phyloP scores from a whole-genome alignment of 306 rosid species.

The Biancaea sappan region DNA sequence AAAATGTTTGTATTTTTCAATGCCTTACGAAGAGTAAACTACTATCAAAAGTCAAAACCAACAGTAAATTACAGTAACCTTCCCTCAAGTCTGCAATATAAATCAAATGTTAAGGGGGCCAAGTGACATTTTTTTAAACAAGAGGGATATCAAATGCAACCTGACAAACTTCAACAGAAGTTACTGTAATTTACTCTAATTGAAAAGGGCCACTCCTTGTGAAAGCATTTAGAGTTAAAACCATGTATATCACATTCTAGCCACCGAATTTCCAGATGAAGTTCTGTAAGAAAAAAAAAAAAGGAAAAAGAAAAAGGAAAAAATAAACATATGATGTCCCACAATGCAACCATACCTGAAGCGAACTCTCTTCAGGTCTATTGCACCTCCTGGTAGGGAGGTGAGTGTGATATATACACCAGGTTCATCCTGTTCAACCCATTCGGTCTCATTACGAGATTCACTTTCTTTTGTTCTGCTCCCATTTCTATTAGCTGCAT shows the following conservation, averaged over 20 bases:
- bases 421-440: conserved; percentile 99
- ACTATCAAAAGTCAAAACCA: not conserved
- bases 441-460: conserved; percentile 73
- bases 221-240: not conserved
- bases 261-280: not conserved
- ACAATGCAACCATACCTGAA: conserved; percentile 67
- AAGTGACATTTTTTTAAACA: no score
- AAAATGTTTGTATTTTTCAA: not conserved
- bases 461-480: conserved; percentile 80
- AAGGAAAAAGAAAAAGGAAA: no score
- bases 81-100: no score
- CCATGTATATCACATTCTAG: conserved; percentile 13
- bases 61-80: no score
- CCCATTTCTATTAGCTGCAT: conserved; percentile 68
- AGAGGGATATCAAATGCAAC: no score
- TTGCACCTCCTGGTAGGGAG: conserved; percentile 85
- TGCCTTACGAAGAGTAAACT: not conserved
- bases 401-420: conserved; percentile 96
- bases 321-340: no score
- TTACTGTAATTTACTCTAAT: no score
- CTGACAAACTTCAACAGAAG: no score
- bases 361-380: conserved; percentile 95
- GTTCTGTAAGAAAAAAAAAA: conserved; percentile 9
- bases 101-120: no score
- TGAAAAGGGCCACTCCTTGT: conserved; percentile 6